Base-by-base conservation (phyloP, 192 early-diverging fungal genomes). In the Mortierella alpina region DNA sequence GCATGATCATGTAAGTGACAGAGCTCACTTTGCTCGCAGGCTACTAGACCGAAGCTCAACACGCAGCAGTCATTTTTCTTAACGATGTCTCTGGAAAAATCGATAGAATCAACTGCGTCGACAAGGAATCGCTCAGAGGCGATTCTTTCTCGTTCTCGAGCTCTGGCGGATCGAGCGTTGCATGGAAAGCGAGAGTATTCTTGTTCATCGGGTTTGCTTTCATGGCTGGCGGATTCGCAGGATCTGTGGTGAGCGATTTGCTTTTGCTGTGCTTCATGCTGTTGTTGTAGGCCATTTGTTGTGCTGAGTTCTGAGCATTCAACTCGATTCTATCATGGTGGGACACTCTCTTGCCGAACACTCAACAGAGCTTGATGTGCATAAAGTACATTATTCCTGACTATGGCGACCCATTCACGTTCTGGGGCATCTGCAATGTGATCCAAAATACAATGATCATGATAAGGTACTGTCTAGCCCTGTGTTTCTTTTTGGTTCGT, bases 141-240 rank as follows among this genome's bases (percentile, higher is more conserved):
- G 89, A 88, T 20, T 79, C 74, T 22, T 88, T 85, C 67, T 67
- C 73, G 2, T 86, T 84, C 65, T 77, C 84, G 6, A 63, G 64
- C 13, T 51, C 48, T 47, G 74, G 63, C 10, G 59, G 77, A 2
- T 54, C 63, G 7, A 83, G 82, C 40, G 51, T 86, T 10, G 75
- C 70, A 20, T 88, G 85, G 84, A 83, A 82, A 53, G 87, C 87
- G 18, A 71, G 87, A 41, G 46, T 87, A 1, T 85, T 86, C 52
- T 68, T 90, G n/a, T 90, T 90, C 83, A 60, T 88, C 20, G 89
- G 89, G 12, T 90, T 90, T 71, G 86, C 89, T 6, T 75, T 87
- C 47, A 86, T 90, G 74, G 89, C 86, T 14, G 86, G 86, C 64
- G 89, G 89, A n/a, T 75, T 90, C 58, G 89, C 87, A 17, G 87